Conservation (phyloP, 345 rosid genomes). For the Clarkia xantiana region DNA sequence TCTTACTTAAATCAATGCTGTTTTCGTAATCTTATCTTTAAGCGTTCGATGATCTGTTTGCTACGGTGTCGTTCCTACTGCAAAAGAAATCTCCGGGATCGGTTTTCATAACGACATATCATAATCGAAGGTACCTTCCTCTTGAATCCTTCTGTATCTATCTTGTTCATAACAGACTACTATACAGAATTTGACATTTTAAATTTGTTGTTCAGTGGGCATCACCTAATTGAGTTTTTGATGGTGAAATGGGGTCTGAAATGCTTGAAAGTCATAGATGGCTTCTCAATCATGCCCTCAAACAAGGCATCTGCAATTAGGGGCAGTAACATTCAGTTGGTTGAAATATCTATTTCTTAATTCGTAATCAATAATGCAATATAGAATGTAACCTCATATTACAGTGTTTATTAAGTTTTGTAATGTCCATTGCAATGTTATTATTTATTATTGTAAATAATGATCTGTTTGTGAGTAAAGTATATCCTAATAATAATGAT, state of each 20-base stretch:
- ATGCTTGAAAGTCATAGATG: conserved; percentile 60
- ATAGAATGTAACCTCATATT: neutral
- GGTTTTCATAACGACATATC: conserved; percentile 77
- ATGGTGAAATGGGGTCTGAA: conserved; percentile 83
- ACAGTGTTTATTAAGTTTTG: no score
- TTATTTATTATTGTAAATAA: no score
- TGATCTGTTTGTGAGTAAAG: no score
- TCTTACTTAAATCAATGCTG: neutral
- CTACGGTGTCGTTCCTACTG: conserved; percentile 61
- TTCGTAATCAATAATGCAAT: neutral
- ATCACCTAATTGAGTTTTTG: conserved; percentile 80
- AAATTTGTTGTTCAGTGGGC: conserved; percentile 40
- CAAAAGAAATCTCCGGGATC: conserved; percentile 46
- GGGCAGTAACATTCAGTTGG: conserved; percentile 60
- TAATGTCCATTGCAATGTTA: no score
- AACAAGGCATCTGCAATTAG: conserved; percentile 44
- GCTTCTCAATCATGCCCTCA: conserved; percentile 70
- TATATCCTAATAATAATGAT: no score
- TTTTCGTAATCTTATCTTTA: neutral
- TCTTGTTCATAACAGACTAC: no score
- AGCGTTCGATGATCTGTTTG: conserved; percentile 89
- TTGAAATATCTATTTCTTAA: conserved; percentile 32
- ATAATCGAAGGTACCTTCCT: conserved; percentile 57
- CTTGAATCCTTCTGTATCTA: conserved; percentile 6
- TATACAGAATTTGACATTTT: conserved; percentile 4